A percentile compares a stretch with the other conserved stretches of the same genome.
phyloP scores from a whole-genome alignment of 2,329 filamentous ascomycete genomes.

The Ophiocordyceps camponoti-rufipedis region DNA sequence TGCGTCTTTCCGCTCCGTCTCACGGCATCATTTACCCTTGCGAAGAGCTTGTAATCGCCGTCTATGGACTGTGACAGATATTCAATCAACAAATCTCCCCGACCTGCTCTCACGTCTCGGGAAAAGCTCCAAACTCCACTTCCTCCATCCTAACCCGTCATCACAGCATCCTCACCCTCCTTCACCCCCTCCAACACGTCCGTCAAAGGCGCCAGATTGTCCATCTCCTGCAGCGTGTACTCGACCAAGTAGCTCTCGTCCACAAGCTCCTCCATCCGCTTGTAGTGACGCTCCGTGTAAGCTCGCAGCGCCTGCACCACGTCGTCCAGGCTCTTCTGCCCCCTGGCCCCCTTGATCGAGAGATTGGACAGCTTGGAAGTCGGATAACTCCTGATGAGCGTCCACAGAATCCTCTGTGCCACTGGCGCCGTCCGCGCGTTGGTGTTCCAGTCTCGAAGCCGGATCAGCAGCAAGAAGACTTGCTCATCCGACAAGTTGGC shows the following conservation, averaged over 20 bases:
- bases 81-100: too few relatives aligned
- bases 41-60: too few relatives aligned
- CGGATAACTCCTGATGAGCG: conserved; percentile 65
- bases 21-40: too few relatives aligned
- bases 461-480: conserved; percentile 62
- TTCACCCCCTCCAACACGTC: conserved; percentile 3
- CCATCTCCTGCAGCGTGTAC: conserved; percentile 89
- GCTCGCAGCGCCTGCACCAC: conserved; percentile 72
- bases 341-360: conserved; percentile 37
- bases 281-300: conserved; percentile 89
- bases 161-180: conserved; percentile 9
- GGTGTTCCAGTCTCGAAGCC: conserved; percentile 92
- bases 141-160: conserved; percentile 1
- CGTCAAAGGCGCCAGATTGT: conserved; percentile 38
- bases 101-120: too few relatives aligned
- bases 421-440: conserved; percentile 75
- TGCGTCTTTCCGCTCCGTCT: too few relatives aligned
- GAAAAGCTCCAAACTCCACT: not conserved
- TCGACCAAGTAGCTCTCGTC: conserved; percentile 92
- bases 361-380: conserved; percentile 58
- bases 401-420: conserved; percentile 69
- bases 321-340: conserved; percentile 56
- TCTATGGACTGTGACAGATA: too few relatives aligned
- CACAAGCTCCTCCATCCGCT: conserved; percentile 69
- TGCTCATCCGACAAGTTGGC: conserved; percentile 67